A percentile compares a stretch with the other conserved stretches of the same genome.
phyloP scores from a whole-genome alignment of 768 basidiomycete genomes.

The Artomyces pyxidatus region DNA sequence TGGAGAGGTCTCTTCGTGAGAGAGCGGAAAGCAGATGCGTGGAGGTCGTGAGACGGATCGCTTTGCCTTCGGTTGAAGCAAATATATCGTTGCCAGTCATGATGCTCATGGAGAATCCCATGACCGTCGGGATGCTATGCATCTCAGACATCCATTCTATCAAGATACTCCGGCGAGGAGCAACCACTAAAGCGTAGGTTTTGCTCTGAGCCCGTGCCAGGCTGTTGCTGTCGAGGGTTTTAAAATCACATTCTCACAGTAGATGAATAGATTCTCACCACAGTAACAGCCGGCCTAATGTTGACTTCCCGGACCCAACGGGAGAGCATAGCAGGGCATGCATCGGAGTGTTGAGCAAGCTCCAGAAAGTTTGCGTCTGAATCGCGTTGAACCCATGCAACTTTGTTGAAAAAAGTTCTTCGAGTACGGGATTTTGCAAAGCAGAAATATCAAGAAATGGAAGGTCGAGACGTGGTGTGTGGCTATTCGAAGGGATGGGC shows the following conservation, averaged over 20 bases:
- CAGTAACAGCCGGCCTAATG: conserved; percentile 56
- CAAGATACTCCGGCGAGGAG: conserved; percentile 50
- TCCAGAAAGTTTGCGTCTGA: conserved; percentile 89
- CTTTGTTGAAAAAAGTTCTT: conserved; percentile 36
- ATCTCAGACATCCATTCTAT: conserved; percentile 50
- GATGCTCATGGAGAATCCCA: conserved; percentile 35
- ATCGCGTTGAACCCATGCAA: conserved; percentile 67
- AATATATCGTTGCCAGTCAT: conserved; percentile 26
- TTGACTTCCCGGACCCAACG: conserved; percentile 73
- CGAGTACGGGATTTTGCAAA: conserved; percentile 39
- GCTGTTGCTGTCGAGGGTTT: conserved; percentile 42
- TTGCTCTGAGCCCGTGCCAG: conserved; percentile 31
- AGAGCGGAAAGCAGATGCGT: conserved; percentile 39
- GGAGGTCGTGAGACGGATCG: conserved; percentile 53
- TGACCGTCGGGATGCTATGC: conserved; percentile 28
- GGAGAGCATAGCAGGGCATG: conserved; percentile 77
- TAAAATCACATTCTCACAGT: not conserved
- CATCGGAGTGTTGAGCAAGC: conserved; percentile 51
- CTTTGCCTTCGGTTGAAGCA: conserved; percentile 29
- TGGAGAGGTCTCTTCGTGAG: conserved; percentile 21
- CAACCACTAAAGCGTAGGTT: conserved; percentile 57
- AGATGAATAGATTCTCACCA: conserved; percentile 46
- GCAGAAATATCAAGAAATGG: conserved; percentile 61
- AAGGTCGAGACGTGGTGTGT: conserved; percentile 59
- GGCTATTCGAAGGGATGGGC: conserved; percentile 52